Evolutionary conservation across 2,329 filamentous ascomycete genomes (phyloP), one percentile per base, ranked within the genome.

Genomic region (Clarireedia monteithiana): DNA sequence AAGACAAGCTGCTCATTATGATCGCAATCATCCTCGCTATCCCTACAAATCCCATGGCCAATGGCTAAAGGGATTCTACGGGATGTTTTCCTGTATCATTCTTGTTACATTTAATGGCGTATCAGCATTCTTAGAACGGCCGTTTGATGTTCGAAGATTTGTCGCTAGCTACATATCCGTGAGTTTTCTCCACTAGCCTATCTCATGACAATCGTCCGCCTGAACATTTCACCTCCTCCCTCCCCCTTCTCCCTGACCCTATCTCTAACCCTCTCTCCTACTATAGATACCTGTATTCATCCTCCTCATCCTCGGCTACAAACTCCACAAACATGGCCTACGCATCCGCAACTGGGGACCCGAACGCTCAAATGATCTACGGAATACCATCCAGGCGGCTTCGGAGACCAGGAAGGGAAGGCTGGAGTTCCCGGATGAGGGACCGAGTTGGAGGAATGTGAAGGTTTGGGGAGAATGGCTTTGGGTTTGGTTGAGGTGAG

Each of bases 141-240:
- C 72, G 0, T 73, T 73, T 58, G 68, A 69, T 57, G 59, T 62
- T 6, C 63, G 69, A 27, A 66, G 64, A 26, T 74, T 74, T 53
- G 57, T 74, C 15, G 68, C 72, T 5, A 71, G 70, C 0, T 74
- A 74, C 56, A 70, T 73, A 55, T 70, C 70, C 26, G 70, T 74
- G 67, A 65, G 69, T 67, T 44, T 48, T 26, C 39, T 20, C n/a
- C 48, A 3, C 40, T 17, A 7, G 14, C 17, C 17, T 40, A n/a
- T 40, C 12, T 40, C 38, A 20, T 20, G 5, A 14, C 38, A n/a
- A 40, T n/a, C 38, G 17, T 40, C 38, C 45, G 6, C 40, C 26
- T 23, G 12, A 5, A 17, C 4, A 12, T 38, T 20, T 20, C 17
- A 26, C 4, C 17, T 24, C 10, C 12, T 20, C 14, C 45, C 15